Conservation (phyloP, 2,329 filamentous ascomycete genomes). For the Rachicladosporium sp. region DNA sequence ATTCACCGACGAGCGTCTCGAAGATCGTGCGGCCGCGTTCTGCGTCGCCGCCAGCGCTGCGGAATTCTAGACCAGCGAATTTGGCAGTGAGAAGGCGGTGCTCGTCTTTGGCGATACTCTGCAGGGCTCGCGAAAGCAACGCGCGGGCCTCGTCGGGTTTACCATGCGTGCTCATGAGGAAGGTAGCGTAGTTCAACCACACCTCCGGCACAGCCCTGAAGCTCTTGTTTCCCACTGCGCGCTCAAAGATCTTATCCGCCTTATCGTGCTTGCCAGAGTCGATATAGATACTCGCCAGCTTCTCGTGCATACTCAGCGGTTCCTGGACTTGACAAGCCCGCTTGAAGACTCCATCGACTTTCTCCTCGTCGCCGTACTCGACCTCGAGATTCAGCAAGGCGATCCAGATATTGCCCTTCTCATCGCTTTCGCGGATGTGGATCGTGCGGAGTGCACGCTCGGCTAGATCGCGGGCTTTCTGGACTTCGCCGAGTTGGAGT, state of each 20-base stretch:
- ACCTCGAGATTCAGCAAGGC: conserved; percentile 91
- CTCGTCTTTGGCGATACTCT: conserved; percentile 60
- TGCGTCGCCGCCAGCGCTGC: conserved; percentile 64
- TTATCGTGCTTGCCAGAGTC: conserved; percentile 75
- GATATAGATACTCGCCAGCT: conserved; percentile 88
- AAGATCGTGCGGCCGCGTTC: conserved; percentile 93
- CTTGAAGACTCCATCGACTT: conserved; percentile 75
- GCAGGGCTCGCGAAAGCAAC: conserved; percentile 70
- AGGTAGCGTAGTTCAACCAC: conserved; percentile 91
- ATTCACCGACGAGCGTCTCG: conserved; percentile 70
- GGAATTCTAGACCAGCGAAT: conserved; percentile 88
- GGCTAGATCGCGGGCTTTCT: conserved; percentile 77
- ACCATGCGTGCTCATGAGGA: conserved; percentile 64
- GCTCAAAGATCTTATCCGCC: conserved; percentile 78
- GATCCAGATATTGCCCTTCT: conserved; percentile 93
- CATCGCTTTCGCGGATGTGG: conserved; percentile 76
- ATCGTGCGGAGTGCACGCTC: conserved; percentile 90
- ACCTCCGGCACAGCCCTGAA: conserved; percentile 67
- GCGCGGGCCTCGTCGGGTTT: conserved; percentile 63
- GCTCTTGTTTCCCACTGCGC: conserved; percentile 70
- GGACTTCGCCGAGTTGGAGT: conserved; percentile 77
- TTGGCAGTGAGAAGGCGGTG: conserved; percentile 69
- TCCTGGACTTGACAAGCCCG: conserved; percentile 91
- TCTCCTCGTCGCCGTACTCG: conserved; percentile 64
- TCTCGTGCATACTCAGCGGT: conserved; percentile 75